Base-by-base conservation (phyloP, 305 asterid species). In the Solanum aculeatissimum region DNA sequence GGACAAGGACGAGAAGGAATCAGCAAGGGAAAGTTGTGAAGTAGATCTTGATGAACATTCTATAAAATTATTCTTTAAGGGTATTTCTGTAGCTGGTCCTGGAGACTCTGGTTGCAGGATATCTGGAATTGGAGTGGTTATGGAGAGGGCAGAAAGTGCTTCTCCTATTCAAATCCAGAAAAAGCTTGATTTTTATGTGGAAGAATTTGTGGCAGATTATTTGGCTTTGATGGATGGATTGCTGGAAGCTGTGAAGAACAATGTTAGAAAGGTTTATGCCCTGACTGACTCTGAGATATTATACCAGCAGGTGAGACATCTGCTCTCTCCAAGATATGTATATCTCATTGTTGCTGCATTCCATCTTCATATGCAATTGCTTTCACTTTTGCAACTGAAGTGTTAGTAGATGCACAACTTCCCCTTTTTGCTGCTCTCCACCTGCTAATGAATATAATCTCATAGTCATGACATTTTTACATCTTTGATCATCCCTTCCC, bases 161-260 rank as follows among this genome's bases (percentile, higher is more conserved):
- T 53, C 90, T 88, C 92, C 88, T 5, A 85, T 94, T 84, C 94
- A 81, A 88, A 95, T 97, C 84, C 98, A 97, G 92, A 97, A 97
- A 83, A 94, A 85, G 92, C 98, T 97, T 69, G 98, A 93, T 86
- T 95, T 97, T 87, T 93, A 88, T 40, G 97, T 95, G 9, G 95
- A 94, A 40, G 96, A 93, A 82, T 53, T 87, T 57, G 94, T 94
- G 43, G 98, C 94, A 4, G 96, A 97, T 88, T 97, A 92, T 90
- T 89, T 97, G 85, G 99, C 98, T 85, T 87, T 97, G 92, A 87
- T 97, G 86, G 99, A 97, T 90, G 99, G 98, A 74, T 83, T 97
- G 57, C 86, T 91, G 82, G 92, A 90, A 85, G 97, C 98, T 85
- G 87, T 90, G 68, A 90, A 91, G 68, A 91, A 89, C 23, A 84